Evolutionary conservation across 73 alveolate species (phyloP).

Genomic region (Uronychia binucleata): DNA sequence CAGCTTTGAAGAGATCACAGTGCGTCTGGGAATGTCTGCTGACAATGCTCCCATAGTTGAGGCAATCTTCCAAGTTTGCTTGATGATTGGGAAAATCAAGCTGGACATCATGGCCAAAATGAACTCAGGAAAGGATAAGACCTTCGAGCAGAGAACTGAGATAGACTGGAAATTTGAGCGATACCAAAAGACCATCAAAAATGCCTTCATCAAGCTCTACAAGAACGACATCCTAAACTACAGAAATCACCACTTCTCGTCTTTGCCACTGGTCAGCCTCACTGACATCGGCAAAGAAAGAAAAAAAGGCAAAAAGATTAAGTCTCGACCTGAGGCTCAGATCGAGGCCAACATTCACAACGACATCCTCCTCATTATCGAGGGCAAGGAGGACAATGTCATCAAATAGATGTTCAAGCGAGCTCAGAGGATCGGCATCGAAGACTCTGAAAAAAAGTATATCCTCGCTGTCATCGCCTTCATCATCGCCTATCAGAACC

Average conservation of each 20-base stretch:
- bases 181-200: neutral
- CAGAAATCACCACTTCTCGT: neutral
- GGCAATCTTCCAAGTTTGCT: neutral
- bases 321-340: neutral
- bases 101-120: neutral
- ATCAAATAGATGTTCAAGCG: neutral
- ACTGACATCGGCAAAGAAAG: neutral
- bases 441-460: neutral
- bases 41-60: neutral
- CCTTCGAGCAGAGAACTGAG: neutral
- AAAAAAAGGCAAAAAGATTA: neutral
- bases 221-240: neutral
- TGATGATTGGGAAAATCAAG: neutral
- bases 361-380: neutral
- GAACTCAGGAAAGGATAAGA: neutral
- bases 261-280: neutral
- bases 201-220: neutral
- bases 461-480: neutral
- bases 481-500: neutral
- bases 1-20: neutral
- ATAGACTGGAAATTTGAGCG: too few species aligned
- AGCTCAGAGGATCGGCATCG: neutral
- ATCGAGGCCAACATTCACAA: neutral
- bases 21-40: neutral
- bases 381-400: neutral